These are phyloP conservation scores for Leccinum fuscescens DNA, from an alignment of 1,284 basidiomycete species.

Conservation along the genomic window DNA sequence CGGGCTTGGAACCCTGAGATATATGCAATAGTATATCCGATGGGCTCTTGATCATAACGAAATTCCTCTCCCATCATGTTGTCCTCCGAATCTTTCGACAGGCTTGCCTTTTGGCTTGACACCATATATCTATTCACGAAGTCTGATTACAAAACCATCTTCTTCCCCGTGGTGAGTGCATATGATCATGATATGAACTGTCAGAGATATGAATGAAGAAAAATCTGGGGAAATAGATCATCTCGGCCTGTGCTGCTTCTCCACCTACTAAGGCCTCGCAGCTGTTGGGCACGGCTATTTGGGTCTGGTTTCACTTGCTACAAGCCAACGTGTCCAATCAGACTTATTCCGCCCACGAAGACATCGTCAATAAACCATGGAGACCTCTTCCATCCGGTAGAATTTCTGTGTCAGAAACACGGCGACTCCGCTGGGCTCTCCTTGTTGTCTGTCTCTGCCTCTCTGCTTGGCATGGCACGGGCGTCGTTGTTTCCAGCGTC, in stretches of 20 bases:
- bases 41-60: not conserved
- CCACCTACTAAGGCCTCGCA: conserved; percentile 20
- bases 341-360: conserved; percentile 30
- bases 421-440: conserved; percentile 31
- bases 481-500: conserved; percentile 22
- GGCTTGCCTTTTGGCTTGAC: conserved; percentile 9
- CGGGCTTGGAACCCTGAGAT: not conserved
- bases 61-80: not conserved
- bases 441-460: conserved; percentile 26
- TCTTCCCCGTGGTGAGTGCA: conserved; percentile 37
- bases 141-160: conserved; percentile 39
- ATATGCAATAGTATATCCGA: not conserved
- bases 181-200: not conserved
- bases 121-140: conserved; percentile 35
- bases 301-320: conserved; percentile 47
- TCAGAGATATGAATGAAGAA: not conserved
- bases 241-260: conserved; percentile 35
- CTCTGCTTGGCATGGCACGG: conserved; percentile 25
- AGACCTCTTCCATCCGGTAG: conserved; percentile 37
- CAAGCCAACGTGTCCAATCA: conserved; percentile 45
- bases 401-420: conserved; percentile 22
- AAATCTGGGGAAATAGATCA: conserved; percentile 24
- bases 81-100: not conserved
- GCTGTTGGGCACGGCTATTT: conserved; percentile 26
- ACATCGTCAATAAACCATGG: conserved; percentile 36